Evolutionary conservation across 148 eudicot genomes (phyloP).

Genomic region (Vaccinium vitisidaea): DNA sequence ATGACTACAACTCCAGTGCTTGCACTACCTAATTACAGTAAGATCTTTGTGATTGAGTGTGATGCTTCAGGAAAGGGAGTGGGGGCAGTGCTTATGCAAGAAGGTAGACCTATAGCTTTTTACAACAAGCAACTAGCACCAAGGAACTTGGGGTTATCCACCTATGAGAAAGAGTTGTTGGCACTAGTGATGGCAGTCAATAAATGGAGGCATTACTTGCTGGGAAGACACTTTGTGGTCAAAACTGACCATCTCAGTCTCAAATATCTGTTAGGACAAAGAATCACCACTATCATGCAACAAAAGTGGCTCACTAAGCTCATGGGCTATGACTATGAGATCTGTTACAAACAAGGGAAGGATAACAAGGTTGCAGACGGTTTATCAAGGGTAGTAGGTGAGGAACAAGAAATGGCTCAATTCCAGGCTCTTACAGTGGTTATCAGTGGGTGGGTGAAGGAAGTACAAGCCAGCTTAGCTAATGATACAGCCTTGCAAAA

Average conservation of each 20-base stretch:
- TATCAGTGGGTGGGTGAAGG: no score
- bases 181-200: not conserved
- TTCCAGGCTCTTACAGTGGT: not conserved
- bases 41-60: not conserved
- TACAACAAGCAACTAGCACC: not conserved
- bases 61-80: not conserved
- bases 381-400: not conserved
- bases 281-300: not conserved
- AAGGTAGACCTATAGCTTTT: not conserved
- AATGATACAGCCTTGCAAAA: not conserved
- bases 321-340: not conserved
- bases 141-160: not conserved
- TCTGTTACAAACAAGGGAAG: not conserved
- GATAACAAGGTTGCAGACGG: not conserved
- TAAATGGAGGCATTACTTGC: not conserved
- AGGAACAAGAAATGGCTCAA: not conserved
- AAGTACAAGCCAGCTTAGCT: not conserved
- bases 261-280: not conserved
- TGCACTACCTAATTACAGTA: not conserved
- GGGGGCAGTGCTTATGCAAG: not conserved
- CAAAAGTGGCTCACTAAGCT: not conserved
- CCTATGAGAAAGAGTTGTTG: constrained; percentile 1
- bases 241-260: not conserved
- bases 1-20: not conserved
- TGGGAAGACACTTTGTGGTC: not conserved